These are phyloP conservation scores for Alternaria infectoria DNA, from an alignment of 2,329 filamentous ascomycete genomes.

Conservation along the genomic window DNA sequence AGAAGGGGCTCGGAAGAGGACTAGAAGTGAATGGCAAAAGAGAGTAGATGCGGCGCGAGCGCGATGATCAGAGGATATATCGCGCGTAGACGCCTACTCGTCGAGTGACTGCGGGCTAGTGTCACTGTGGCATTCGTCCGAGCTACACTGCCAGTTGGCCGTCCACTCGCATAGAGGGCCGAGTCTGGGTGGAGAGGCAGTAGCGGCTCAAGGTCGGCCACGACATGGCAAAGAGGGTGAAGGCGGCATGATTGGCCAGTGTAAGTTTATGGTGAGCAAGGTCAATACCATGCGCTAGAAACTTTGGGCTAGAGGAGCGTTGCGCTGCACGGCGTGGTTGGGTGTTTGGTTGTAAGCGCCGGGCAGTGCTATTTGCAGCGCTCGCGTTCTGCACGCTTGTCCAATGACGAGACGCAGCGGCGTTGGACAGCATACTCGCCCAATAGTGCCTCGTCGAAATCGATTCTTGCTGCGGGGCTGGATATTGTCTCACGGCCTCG, in stretches of 20 bases:
- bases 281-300: constrained; percentile 24
- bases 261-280: constrained; percentile 19
- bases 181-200: constrained; percentile 32
- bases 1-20: constrained; percentile 36
- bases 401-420: constrained; percentile 33
- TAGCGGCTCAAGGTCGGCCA: constrained; percentile 46
- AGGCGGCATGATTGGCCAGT: constrained; percentile 36
- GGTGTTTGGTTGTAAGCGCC: constrained; percentile 42
- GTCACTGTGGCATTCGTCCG: constrained; percentile 35
- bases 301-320: constrained; percentile 30
- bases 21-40: constrained; percentile 43
- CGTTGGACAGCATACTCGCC: constrained; percentile 35
- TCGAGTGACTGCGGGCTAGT: constrained; percentile 30
- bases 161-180: constrained; percentile 36
- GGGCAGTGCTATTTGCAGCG: constrained; percentile 39
- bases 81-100: constrained; percentile 38
- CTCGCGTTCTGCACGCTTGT: constrained; percentile 19
- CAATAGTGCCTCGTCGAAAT: constrained; percentile 28
- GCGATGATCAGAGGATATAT: constrained; percentile 43
- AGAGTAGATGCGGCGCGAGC: constrained; percentile 37
- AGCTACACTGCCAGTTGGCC: constrained; percentile 38
- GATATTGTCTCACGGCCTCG: constrained; percentile 9
- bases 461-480: constrained; percentile 2
- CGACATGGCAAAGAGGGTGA: constrained; percentile 36
- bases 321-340: constrained; percentile 38